Percentiles rank a stretch among this genome's conserved stretches.
Evolutionary conservation across 202 grass and related monocot genomes (phyloP).

Genomic region (Brachypodium distachyon): DNA sequence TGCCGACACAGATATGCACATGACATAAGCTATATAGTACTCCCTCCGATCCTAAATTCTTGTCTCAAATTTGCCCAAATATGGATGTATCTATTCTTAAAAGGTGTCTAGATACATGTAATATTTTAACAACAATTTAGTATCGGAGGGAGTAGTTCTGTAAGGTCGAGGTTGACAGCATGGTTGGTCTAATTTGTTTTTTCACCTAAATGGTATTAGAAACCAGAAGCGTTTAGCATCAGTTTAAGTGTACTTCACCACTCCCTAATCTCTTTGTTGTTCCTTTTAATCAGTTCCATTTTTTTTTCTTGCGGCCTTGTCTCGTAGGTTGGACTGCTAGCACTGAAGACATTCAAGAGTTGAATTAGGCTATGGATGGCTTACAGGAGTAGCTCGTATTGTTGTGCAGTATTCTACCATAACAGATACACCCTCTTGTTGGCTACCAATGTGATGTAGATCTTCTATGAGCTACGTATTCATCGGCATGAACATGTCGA

Average conservation of each 20-base stretch:
- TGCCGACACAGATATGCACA: too few relatives aligned
- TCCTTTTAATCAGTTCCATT: not conserved
- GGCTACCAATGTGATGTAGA: too few relatives aligned
- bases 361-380: not conserved
- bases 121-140: too few relatives aligned
- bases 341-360: slow-evolving; percentile 22
- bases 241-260: not conserved
- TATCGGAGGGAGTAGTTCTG: too few relatives aligned
- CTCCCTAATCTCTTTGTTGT: not conserved
- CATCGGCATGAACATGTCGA: too few relatives aligned
- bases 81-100: too few relatives aligned
- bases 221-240: slow-evolving; percentile 3
- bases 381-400: not conserved
- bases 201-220: not conserved
- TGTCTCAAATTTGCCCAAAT: not conserved
- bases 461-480: too few relatives aligned
- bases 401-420: too few relatives aligned
- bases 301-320: not conserved
- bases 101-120: too few relatives aligned
- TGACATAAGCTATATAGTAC: too few relatives aligned
- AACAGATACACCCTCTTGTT: too few relatives aligned
- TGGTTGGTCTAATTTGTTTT: not conserved
- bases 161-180: not conserved
- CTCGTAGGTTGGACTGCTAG: not conserved
- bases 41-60: not conserved